These are phyloP conservation scores for Rhododendron molle DNA, from an alignment of 148 eudicot species.

Conservation along the genomic window DNA sequence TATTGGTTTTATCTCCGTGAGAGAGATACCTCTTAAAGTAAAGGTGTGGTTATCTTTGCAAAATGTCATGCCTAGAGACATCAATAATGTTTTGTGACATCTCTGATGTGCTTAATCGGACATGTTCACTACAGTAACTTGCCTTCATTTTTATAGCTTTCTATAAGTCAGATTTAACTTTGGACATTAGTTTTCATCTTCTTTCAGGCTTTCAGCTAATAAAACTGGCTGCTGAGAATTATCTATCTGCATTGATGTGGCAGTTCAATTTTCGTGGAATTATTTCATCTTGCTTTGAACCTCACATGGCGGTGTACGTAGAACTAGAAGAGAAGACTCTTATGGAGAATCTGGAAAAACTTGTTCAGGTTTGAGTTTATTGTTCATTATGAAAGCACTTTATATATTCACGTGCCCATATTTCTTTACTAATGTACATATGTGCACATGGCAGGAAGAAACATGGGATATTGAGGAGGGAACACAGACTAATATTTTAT, in stretches of 20 bases:
- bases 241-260: constrained; percentile 23
- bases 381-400: not conserved
- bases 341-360: constrained; percentile 93
- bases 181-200: not conserved
- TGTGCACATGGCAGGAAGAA: constrained; percentile 62
- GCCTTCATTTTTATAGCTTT: not conserved
- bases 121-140: not conserved
- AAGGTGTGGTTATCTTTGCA: not conserved
- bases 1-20: not conserved
- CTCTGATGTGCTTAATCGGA: not conserved
- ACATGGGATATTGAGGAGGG: constrained; percentile 98
- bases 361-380: constrained; percentile 62
- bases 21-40: not conserved
- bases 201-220: constrained; percentile 10
- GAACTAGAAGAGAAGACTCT: constrained; percentile 97
- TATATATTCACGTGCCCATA: constrained; percentile 2
- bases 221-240: constrained; percentile 13
- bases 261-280: constrained; percentile 98
- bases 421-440: constrained; percentile 3
- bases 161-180: not conserved
- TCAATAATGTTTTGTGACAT: not conserved
- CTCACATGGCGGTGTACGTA: constrained; percentile 80
- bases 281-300: constrained; percentile 96
- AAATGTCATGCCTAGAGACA: not conserved
- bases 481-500: constrained; percentile 87